Base-by-base conservation (phyloP, 306 rosid genomes). In the Prunus mongolica region DNA sequence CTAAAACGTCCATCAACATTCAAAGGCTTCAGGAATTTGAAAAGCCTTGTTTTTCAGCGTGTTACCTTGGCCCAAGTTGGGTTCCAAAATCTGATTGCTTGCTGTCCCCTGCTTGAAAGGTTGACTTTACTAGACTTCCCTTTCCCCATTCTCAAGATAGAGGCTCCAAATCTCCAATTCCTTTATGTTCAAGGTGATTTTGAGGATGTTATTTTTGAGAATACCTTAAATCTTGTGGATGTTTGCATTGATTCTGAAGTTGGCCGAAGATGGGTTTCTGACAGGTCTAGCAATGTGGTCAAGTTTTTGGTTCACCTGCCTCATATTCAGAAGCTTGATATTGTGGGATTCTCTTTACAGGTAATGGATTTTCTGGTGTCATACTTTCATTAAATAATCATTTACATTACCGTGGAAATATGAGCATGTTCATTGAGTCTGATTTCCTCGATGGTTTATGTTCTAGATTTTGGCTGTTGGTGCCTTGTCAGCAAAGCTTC, bases 21-120 rank as follows among this genome's bases (percentile, higher is more conserved):
- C 75, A 25, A 61, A 76, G 91, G 88, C 64, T 87, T 89, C 62
- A 76, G 47, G 77, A 83, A 71, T 76, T 85, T 89, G 81, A 87
- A 82, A 76, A 85, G 69, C 69, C 86, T 85, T 83, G 73, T 73
- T 85, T 71, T 89, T 74, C 80, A 83, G 73, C n/a, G 69, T 49
- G 83, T 89, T 74, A 83, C 84, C 67, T 20, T 89, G 81, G 72
- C 80, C 54, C 89, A 82, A 74, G 83, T 73, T 82, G 87, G 22
- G 30, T 32, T 30, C 6, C 49, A 51, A 2, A 27, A 19, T 52
- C 19, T 70, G 74, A 27, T 69, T 27, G 11, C 6, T 10, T 27
- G 18, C 46, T 16, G 49, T 52, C 74, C 49, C 19, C 74, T 18
- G 49, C 63, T 70, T 19, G 63, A 51, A 46, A 51, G 2, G 6